Evolutionary conservation across 1,284 basidiomycete genomes (phyloP).

Genomic region (Malassezia caprae): DNA sequence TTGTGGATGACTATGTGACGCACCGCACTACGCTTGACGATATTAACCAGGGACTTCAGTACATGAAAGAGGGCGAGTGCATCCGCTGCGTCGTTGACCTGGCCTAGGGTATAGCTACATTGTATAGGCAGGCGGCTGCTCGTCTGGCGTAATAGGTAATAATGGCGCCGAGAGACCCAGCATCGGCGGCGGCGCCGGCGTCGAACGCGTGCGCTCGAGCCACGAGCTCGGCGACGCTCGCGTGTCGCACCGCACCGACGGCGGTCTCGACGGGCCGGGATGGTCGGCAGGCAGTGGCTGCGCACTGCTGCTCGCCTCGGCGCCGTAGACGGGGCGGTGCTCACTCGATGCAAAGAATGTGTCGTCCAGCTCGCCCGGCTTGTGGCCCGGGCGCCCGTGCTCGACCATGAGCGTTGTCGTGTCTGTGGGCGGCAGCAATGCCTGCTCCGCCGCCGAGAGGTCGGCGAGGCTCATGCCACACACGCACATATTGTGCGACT

Average conservation of each 20-base stretch:
- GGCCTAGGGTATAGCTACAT: constrained; percentile 2
- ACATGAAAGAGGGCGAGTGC: constrained; percentile 88
- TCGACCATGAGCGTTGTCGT: constrained; percentile 26
- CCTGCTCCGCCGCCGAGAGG: constrained; percentile 31
- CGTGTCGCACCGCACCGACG: neutral
- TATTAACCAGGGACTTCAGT: constrained; percentile 80
- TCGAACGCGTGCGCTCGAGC: neutral
- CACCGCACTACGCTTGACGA: constrained; percentile 55
- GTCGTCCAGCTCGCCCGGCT: constrained; percentile 35
- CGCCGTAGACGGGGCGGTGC: neutral
- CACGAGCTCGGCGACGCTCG: neutral
- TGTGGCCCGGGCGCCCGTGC: constrained; percentile 28
- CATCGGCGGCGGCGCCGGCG: neutral
- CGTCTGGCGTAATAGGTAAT: neutral
- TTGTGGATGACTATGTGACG: constrained; percentile 50
- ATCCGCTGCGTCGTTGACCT: constrained; percentile 60
- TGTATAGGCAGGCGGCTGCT: constrained; percentile 1
- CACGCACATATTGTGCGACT: constrained; percentile 42
- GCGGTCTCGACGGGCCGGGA: neutral
- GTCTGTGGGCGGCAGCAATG: constrained; percentile 32
- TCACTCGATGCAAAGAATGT: neutral
- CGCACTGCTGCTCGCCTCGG: neutral
- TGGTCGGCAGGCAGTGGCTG: neutral
- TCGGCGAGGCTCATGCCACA: constrained; percentile 44
- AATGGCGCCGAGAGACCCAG: neutral